These are phyloP conservation scores for Colletotrichum incanum DNA, from an alignment of 2,329 filamentous ascomycete genomes.

Conservation along the genomic window DNA sequence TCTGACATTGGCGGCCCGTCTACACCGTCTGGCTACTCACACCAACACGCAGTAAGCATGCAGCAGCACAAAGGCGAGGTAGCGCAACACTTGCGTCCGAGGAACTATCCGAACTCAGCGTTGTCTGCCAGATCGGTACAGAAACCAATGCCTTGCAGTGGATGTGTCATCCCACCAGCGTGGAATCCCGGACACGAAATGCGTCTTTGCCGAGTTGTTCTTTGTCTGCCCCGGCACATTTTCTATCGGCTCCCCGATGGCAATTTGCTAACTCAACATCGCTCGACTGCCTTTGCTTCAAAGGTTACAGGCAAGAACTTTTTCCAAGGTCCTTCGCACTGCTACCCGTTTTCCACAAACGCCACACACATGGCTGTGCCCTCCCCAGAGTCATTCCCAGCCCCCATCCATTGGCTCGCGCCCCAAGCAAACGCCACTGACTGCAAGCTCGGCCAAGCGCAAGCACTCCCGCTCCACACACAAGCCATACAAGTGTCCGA, in stretches of 20 bases:
- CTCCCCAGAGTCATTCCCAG: not conserved
- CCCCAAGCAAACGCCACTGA: slow-evolving; percentile 3
- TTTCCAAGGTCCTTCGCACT: not conserved
- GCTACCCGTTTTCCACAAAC: slow-evolving; percentile 2
- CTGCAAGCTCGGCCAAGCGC: slow-evolving; percentile 11
- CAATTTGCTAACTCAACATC: slow-evolving; percentile 2
- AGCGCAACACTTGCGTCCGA: slow-evolving; percentile 8
- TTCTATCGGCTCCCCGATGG: not conserved
- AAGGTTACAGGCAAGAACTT: not conserved
- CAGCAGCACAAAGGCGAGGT: not conserved
- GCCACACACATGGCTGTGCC: slow-evolving; percentile 21
- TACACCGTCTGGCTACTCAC: not conserved
- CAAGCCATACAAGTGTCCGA: not conserved
- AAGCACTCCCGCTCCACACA: not conserved
- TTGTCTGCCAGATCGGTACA: slow-evolving; percentile 5
- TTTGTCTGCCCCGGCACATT: not conserved
- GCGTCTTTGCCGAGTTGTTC: not conserved
- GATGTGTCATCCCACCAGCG: not conserved
- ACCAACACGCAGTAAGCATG: slow-evolving; percentile 13
- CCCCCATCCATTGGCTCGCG: not conserved
- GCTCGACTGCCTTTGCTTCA: not conserved
- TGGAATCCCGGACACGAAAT: not conserved
- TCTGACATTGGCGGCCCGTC: not conserved
- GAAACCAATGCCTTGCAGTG: not conserved
- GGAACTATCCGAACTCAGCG: slow-evolving; percentile 9